Evolutionary conservation across 2,329 filamentous ascomycete species (phyloP).

Genomic region (Elsinoe perseae): DNA sequence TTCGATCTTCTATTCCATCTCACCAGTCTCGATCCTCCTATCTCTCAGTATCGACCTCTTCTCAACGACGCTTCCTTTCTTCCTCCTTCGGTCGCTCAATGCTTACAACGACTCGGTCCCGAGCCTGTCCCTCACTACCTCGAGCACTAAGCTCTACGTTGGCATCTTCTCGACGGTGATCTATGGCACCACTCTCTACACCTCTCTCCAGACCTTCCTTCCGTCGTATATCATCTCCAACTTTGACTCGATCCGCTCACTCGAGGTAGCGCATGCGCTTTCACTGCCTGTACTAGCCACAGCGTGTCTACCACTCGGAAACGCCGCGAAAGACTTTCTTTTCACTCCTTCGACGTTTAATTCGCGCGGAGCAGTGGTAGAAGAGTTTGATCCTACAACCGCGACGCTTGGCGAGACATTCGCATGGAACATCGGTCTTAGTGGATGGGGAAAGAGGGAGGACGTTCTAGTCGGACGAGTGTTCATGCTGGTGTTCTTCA

Average conservation of each 20-base stretch:
- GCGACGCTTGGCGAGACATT: conserved; percentile 64
- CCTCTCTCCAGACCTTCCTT: conserved; percentile 61
- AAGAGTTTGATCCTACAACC: conserved; percentile 55
- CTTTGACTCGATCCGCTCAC: conserved; percentile 63
- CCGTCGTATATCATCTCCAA: conserved; percentile 64
- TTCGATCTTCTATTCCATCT: conserved; percentile 67
- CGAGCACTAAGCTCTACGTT: conserved; percentile 55
- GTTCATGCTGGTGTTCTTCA: conserved; percentile 37
- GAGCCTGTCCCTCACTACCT: conserved; percentile 48
- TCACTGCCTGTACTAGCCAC: conserved; percentile 42
- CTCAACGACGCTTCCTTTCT: conserved; percentile 65
- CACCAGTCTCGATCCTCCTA: conserved; percentile 51
- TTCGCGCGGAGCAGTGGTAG: conserved; percentile 34
- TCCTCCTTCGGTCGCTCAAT: conserved; percentile 61
- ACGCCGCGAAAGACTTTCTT: conserved; percentile 66
- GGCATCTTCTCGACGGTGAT: conserved; percentile 62
- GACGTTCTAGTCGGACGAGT: conserved; percentile 51
- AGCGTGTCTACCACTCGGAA: conserved; percentile 59
- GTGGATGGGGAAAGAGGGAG: conserved; percentile 58
- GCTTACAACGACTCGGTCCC: conserved; percentile 45
- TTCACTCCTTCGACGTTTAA: conserved; percentile 59
- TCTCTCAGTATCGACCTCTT: conserved; percentile 61
- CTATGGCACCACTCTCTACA: conserved; percentile 65
- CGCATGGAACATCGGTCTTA: conserved; percentile 55
- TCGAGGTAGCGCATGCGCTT: conserved; percentile 60